Evolutionary conservation across 768 basidiomycete genomes (phyloP).

Genomic region (Rossbeevera mucosa): DNA sequence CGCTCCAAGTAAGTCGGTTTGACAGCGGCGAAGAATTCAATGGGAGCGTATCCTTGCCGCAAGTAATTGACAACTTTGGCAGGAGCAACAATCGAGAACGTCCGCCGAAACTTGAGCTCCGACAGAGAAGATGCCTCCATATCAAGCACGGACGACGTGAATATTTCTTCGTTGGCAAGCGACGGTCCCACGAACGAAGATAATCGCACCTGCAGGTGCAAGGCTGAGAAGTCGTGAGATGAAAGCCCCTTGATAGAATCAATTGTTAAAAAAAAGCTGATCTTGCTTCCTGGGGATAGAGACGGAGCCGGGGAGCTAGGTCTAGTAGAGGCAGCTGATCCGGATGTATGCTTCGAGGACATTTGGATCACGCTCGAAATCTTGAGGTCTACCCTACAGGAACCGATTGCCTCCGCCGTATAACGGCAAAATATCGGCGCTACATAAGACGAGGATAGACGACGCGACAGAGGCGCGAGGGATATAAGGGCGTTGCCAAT

Average conservation of each 20-base stretch:
- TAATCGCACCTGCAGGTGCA: conserved; percentile 85
- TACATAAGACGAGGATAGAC: conserved; percentile 66
- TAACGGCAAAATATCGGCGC: conserved; percentile 92
- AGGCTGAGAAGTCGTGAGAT: conserved; percentile 79
- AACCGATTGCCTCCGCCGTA: conserved; percentile 93
- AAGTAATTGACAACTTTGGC: conserved; percentile 70
- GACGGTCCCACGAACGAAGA: conserved; percentile 80
- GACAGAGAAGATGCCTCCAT: conserved; percentile 67
- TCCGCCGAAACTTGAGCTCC: conserved; percentile 79
- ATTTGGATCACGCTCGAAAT: conserved; percentile 62
- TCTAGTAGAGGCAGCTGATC: conserved; percentile 64
- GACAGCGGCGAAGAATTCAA: conserved; percentile 87
- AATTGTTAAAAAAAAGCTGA: conserved; percentile 79
- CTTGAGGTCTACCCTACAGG: conserved; percentile 83
- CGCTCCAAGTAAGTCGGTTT: conserved; percentile 82
- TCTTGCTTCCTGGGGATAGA: conserved; percentile 68
- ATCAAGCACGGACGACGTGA: conserved; percentile 70
- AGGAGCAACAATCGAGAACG: conserved; percentile 73
- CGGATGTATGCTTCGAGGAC: conserved; percentile 53
- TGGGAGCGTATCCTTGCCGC: conserved; percentile 70
- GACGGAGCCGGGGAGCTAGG: conserved; percentile 71
- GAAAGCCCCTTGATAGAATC: conserved; percentile 88
- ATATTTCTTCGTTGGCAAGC: conserved; percentile 72
- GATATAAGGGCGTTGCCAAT: conserved; percentile 85
- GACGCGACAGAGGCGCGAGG: conserved; percentile 73